Percentiles rank a stretch among this genome's conserved stretches.
Evolutionary conservation across 139 green algal species (phyloP).

Genomic region (Edaphochlamys debaryana): DNA sequence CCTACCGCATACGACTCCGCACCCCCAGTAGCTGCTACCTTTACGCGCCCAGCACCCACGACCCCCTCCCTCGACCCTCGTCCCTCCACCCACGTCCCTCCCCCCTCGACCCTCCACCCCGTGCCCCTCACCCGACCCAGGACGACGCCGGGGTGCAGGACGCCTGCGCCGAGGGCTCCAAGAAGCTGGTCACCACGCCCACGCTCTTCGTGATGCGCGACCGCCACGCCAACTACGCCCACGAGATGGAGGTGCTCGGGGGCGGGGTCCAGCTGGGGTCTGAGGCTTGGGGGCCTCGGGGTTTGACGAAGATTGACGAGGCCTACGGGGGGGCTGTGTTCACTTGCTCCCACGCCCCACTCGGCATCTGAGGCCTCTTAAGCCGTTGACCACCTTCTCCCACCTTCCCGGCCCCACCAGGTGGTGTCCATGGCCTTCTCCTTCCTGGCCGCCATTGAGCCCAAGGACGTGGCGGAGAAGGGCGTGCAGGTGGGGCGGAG

Average conservation of each 20-base stretch:
- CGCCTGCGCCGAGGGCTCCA: not conserved
- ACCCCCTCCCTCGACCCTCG: too few species aligned
- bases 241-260: constrained; percentile 28
- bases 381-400: not conserved
- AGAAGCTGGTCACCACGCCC: constrained; percentile 7
- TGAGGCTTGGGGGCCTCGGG: not conserved
- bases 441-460: constrained; percentile 30
- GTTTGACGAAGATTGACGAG: too few species aligned
- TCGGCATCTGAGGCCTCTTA: too few species aligned
- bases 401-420: not conserved
- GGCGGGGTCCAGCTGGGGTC: not conserved
- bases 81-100: too few species aligned
- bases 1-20: too few species aligned
- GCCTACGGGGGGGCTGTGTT: too few species aligned
- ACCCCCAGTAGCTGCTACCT: not conserved
- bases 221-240: constrained; percentile 43
- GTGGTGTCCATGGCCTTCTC: constrained; percentile 36
- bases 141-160: not conserved
- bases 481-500: constrained; percentile 18
- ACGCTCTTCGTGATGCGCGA: constrained; percentile 43
- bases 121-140: too few species aligned
- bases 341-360: too few species aligned
- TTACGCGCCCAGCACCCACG: too few species aligned
- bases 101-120: too few species aligned
- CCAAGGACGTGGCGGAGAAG: not conserved